These are phyloP conservation scores for Gremmenia infestans DNA, from an alignment of 2,329 filamentous ascomycete species.

Conservation along the genomic window DNA sequence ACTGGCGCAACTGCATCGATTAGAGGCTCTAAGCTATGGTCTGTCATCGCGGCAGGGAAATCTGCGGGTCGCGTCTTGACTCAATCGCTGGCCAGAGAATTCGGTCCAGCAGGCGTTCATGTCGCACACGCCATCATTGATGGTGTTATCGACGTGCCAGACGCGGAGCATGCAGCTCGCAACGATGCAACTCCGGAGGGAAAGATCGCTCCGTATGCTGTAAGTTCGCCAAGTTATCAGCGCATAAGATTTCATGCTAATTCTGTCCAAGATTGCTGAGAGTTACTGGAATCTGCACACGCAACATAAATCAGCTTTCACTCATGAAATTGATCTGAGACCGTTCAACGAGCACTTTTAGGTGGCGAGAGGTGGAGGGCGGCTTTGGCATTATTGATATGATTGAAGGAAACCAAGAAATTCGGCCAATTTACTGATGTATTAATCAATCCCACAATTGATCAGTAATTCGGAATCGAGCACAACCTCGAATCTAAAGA, in stretches of 20 bases:
- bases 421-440: no score
- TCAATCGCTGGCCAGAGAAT: slow-evolving; percentile 75
- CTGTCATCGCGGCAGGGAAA: slow-evolving; percentile 69
- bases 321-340: slow-evolving; percentile 72
- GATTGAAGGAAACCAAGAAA: no score
- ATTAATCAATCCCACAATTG: no score
- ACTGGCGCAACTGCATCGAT: slow-evolving; percentile 79
- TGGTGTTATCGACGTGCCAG: slow-evolving; percentile 73
- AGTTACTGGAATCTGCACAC: slow-evolving; percentile 63
- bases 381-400: no score
- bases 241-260: neutral
- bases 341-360: slow-evolving; percentile 71
- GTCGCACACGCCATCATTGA: slow-evolving; percentile 77
- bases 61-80: slow-evolving; percentile 70
- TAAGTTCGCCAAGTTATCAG: slow-evolving; percentile 38
- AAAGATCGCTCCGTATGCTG: slow-evolving; percentile 68
- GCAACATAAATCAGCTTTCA: slow-evolving; percentile 71
- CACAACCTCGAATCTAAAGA: no score
- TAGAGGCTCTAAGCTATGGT: slow-evolving; percentile 63
- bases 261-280: slow-evolving; percentile 64
- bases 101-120: slow-evolving; percentile 75
- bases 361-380: neutral
- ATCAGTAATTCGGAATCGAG: no score
- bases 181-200: slow-evolving; percentile 43
- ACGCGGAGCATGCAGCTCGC: slow-evolving; percentile 47